phyloP scores from a whole-genome alignment of 805 yeast genomes.

The Naumovozyma castellii region DNA sequence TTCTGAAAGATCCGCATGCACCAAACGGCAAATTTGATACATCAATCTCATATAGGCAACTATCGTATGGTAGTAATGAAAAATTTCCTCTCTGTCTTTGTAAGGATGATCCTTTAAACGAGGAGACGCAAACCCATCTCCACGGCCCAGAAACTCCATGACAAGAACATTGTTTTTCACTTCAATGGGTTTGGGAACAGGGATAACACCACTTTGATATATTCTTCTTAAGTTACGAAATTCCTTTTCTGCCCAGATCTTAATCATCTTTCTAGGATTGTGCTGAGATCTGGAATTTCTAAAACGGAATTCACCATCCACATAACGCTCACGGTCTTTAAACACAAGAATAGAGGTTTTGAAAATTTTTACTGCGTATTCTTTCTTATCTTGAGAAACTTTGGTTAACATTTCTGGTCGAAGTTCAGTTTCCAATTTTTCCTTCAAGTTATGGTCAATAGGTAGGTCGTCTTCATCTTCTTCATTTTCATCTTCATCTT shows the following conservation, averaged over 20 bases:
- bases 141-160: constrained; percentile 82
- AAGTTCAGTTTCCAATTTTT: constrained; percentile 1
- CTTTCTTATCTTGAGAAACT: constrained; percentile 29
- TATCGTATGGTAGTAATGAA: constrained; percentile 64
- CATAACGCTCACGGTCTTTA: constrained; percentile 92
- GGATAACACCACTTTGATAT: constrained; percentile 59
- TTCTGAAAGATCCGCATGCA: constrained; percentile 95
- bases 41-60: constrained; percentile 75
- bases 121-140: constrained; percentile 82
- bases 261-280: constrained; percentile 95
- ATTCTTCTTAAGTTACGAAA: constrained; percentile 85
- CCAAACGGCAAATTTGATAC: constrained; percentile 80
- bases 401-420: neutral
- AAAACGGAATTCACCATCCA: constrained; percentile 91
- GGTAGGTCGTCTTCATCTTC: constrained; percentile 1
- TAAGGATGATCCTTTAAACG: constrained; percentile 77
- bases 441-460: neutral
- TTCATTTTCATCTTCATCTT: constrained; percentile 1
- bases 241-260: constrained; percentile 97
- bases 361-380: constrained; percentile 84
- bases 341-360: constrained; percentile 95
- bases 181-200: constrained; percentile 90
- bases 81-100: constrained; percentile 54
- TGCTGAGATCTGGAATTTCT: constrained; percentile 76
- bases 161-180: constrained; percentile 83